These are phyloP conservation scores for Scheffersomyces ergatensis DNA, from an alignment of 805 yeast genomes.

Conservation along the genomic window DNA sequence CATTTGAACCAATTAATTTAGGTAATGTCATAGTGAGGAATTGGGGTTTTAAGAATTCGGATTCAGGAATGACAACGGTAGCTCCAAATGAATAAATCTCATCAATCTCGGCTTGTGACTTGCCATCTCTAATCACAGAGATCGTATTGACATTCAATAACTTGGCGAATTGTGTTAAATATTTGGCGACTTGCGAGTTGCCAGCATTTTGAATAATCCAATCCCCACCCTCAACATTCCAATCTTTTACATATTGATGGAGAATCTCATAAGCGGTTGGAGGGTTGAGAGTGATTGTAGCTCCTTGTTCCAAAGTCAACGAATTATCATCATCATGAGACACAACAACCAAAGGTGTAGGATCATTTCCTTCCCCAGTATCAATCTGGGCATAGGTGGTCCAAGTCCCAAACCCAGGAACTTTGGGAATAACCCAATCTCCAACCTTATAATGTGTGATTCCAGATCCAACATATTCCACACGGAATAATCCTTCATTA, in stretches of 20 bases:
- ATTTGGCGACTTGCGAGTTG: slow-evolving; percentile 30
- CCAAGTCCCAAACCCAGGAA: slow-evolving; percentile 89
- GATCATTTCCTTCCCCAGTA: slow-evolving; percentile 37
- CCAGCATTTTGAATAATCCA: slow-evolving; percentile 36
- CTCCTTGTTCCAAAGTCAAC: slow-evolving; percentile 54
- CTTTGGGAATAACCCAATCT: slow-evolving; percentile 82
- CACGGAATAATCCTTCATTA: slow-evolving; percentile 88
- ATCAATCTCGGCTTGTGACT: slow-evolving; percentile 17
- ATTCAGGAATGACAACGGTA: slow-evolving; percentile 26
- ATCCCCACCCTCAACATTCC: slow-evolving; percentile 6
- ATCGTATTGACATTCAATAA: slow-evolving; percentile 22
- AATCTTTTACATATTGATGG: slow-evolving; percentile 49
- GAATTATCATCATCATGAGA: slow-evolving; percentile 14
- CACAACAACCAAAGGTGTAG: slow-evolving; percentile 27
- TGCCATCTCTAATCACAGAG: slow-evolving; percentile 27
- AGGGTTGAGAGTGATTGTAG: slow-evolving; percentile 87
- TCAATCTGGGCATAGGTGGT: slow-evolving; percentile 51
- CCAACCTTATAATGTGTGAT: slow-evolving; percentile 54
- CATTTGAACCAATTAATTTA: slow-evolving; percentile 5
- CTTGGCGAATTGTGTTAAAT: slow-evolving; percentile 25
- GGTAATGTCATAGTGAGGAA: slow-evolving; percentile 11
- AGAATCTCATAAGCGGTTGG: slow-evolving; percentile 85
- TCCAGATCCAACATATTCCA: slow-evolving; percentile 62
- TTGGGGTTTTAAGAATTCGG: slow-evolving; percentile 16
- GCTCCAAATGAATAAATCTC: slow-evolving; percentile 26